Percentiles rank a stretch among this genome's conserved stretches.
Evolutionary conservation across 768 basidiomycete genomes (phyloP).

Genomic region (Clavulina sp.): DNA sequence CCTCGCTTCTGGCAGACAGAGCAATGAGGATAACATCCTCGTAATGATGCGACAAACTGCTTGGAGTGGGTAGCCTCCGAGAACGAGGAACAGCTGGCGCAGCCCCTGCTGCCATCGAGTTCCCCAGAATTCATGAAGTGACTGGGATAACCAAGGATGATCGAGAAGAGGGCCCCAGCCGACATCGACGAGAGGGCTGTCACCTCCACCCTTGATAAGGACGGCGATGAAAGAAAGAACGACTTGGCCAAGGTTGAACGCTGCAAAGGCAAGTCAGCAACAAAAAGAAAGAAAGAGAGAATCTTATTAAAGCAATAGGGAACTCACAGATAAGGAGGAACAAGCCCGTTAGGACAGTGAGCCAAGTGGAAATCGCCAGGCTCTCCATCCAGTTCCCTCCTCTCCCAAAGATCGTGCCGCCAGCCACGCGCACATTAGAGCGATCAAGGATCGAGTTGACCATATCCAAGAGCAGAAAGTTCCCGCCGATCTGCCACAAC

Average conservation of each 20-base stretch:
- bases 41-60: too few species aligned
- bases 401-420: neutral
- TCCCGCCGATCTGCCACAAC: neutral
- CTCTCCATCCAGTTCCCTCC: neutral
- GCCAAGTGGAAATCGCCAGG: neutral
- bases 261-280: too few species aligned
- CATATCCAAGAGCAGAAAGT: slow-evolving; percentile 6
- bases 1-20: too few species aligned
- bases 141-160: slow-evolving; percentile 1
- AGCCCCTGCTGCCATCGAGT: slow-evolving; percentile 9
- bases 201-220: too few species aligned
- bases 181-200: neutral
- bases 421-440: neutral
- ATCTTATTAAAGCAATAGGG: too few species aligned
- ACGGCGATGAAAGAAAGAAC: slow-evolving; percentile 1
- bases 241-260: slow-evolving; percentile 7
- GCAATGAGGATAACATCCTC: too few species aligned
- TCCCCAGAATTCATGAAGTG: slow-evolving; percentile 9
- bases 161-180: slow-evolving; percentile 9
- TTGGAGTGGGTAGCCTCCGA: slow-evolving; percentile 7
- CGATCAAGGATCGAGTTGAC: neutral
- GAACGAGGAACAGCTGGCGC: slow-evolving; percentile 7
- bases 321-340: neutral
- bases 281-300: too few species aligned
- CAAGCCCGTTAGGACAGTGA: neutral